A percentile compares a stretch with the other conserved stretches of the same genome.
phyloP scores from a whole-genome alignment of 2,329 filamentous ascomycete species.

The Aspergillus tamarii region DNA sequence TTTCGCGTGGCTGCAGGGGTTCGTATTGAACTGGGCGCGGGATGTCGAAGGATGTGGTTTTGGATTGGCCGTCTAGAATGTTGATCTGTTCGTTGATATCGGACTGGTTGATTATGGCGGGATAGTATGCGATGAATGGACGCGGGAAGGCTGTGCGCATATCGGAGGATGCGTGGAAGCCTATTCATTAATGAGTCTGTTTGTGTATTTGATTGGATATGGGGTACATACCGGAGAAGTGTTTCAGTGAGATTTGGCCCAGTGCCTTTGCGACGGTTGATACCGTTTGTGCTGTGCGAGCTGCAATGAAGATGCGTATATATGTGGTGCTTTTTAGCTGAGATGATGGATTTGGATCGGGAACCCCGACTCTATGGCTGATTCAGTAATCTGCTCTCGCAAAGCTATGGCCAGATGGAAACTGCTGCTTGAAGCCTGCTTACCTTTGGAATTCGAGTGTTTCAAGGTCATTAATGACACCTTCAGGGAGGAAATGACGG shows the following conservation, averaged over 20 bases:
- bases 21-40: conserved; percentile 23
- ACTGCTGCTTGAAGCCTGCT: background rate
- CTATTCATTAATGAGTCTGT: conserved; percentile 18
- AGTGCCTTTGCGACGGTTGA: conserved; percentile 34
- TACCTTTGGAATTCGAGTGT: conserved; percentile 57
- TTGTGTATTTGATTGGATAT: background rate
- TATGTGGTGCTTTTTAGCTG: conserved; percentile 51
- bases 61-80: conserved; percentile 18
- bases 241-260: conserved; percentile 46
- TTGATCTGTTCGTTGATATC: conserved; percentile 32
- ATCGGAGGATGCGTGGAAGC: conserved; percentile 50
- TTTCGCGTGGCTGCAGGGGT: conserved; percentile 16
- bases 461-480: conserved; percentile 47
- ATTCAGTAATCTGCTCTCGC: background rate
- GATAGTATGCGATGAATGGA: conserved; percentile 49
- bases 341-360: conserved; percentile 41
- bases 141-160: conserved; percentile 43
- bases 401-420: background rate
- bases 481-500: conserved; percentile 46
- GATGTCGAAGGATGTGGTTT: conserved; percentile 12
- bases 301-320: conserved; percentile 50
- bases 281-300: conserved; percentile 33
- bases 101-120: conserved; percentile 38
- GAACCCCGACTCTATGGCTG: conserved; percentile 37
- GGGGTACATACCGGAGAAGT: conserved; percentile 39